Percentiles rank a stretch among this genome's conserved stretches.
These are phyloP conservation scores for Wickerhamiella galacta DNA, from an alignment of 805 yeast species.

Conservation along the genomic window DNA sequence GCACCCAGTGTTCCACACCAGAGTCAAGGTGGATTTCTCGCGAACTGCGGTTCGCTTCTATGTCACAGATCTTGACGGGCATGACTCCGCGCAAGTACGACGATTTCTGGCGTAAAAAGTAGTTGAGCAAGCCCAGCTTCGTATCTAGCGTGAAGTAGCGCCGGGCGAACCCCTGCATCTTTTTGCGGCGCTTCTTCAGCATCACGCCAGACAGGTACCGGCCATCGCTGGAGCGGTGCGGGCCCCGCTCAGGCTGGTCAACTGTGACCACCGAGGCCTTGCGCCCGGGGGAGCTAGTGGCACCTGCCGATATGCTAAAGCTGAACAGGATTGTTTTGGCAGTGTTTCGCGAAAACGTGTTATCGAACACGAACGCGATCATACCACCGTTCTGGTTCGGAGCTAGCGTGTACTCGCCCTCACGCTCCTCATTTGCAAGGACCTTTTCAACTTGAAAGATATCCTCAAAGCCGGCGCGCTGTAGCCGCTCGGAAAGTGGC, in stretches of 20 bases:
- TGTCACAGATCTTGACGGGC: conserved; percentile 69
- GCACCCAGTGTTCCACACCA: conserved; percentile 86
- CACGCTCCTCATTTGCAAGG: conserved; percentile 41
- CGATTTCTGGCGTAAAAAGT: conserved; percentile 54
- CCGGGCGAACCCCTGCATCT: conserved; percentile 70
- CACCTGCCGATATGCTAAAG: conserved; percentile 4
- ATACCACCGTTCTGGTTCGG: conserved; percentile 40
- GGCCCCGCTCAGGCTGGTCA: not conserved
- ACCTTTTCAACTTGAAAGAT: conserved; percentile 41
- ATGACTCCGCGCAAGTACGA: conserved; percentile 76
- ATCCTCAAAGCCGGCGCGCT: conserved; percentile 33
- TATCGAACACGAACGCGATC: conserved; percentile 82
- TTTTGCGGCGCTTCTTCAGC: conserved; percentile 66
- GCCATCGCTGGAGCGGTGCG: conserved; percentile 14
- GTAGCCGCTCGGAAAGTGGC: conserved; percentile 33
- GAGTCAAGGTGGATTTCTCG: conserved; percentile 71
- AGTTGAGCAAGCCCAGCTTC: conserved; percentile 67
- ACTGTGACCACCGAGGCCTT: too few species aligned
- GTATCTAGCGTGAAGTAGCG: conserved; percentile 73
- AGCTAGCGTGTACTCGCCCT: conserved; percentile 42
- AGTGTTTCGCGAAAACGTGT: conserved; percentile 72
- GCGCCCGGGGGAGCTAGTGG: too few species aligned
- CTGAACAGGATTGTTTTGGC: conserved; percentile 64
- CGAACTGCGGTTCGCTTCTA: conserved; percentile 55
- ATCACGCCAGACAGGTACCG: conserved; percentile 57